Percentiles rank a stretch among this genome's conserved stretches.
Evolutionary conservation across 257 asterid genomes (phyloP).

Genomic region (Leptodermis oblonga): DNA sequence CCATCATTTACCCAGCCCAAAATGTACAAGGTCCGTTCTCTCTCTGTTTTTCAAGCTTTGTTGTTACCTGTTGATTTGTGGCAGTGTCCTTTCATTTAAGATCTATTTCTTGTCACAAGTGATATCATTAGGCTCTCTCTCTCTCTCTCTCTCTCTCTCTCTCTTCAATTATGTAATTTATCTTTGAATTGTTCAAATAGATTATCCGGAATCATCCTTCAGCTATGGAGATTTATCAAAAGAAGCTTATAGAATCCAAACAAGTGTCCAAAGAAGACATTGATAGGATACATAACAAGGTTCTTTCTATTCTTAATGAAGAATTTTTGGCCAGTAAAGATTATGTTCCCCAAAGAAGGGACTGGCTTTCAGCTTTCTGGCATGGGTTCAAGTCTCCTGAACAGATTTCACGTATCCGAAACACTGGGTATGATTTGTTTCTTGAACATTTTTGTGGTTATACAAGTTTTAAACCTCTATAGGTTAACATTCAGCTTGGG

Average conservation of each 20-base stretch:
- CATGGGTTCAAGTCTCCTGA: constrained; percentile 90
- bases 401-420: constrained; percentile 83
- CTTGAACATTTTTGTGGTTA: constrained; percentile 8
- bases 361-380: constrained; percentile 99
- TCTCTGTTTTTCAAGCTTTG: background rate
- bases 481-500: constrained; percentile 11
- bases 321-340: constrained; percentile 95
- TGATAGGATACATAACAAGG: constrained; percentile 69
- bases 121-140: background rate
- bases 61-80: background rate
- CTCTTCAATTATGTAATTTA: background rate
- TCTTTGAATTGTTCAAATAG: constrained; percentile 41
- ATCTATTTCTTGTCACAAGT: background rate
- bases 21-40: constrained; percentile 67
- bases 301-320: constrained; percentile 72
- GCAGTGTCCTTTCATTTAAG: background rate
- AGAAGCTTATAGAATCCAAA: constrained; percentile 70
- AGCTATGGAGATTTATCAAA: constrained; percentile 75
- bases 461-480: background rate
- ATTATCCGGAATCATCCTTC: constrained; percentile 87
- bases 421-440: constrained; percentile 63
- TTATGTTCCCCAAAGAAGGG: constrained; percentile 76
- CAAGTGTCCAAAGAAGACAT: constrained; percentile 63
- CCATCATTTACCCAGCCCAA: constrained; percentile 95
- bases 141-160: background rate